These are phyloP conservation scores for Schwanniomyces pseudopolymorphus DNA, from an alignment of 805 yeast genomes.

Conservation along the genomic window DNA sequence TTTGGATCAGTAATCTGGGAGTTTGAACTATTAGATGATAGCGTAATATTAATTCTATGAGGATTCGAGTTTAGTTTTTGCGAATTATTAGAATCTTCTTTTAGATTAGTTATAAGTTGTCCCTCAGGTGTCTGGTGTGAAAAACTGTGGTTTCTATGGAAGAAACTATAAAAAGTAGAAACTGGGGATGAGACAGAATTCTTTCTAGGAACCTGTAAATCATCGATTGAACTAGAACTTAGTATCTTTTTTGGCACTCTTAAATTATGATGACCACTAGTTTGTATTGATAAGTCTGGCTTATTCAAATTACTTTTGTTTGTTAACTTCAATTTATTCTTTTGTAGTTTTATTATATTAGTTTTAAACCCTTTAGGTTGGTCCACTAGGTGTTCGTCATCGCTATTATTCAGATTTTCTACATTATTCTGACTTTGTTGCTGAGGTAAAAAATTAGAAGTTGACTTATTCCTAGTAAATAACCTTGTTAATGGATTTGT, in stretches of 20 bases:
- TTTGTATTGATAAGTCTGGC: constrained; percentile 34
- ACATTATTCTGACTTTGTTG: constrained; percentile 5
- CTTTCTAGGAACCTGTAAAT: constrained; percentile 14
- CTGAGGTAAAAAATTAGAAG: constrained; percentile 13
- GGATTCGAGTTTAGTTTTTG: constrained; percentile 9
- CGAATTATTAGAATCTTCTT: constrained; percentile 12
- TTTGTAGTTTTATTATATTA: constrained; percentile 10
- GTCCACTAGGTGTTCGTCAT: constrained; percentile 6
- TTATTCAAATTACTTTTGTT: constrained; percentile 10
- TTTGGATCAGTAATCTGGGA: constrained; percentile 28
- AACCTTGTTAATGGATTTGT: constrained; percentile 29
- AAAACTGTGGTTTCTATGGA: constrained; percentile 24
- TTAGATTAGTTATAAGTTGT: constrained; percentile 4
- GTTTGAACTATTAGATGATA: constrained; percentile 37
- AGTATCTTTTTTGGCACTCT: constrained; percentile 24
- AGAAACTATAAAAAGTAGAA: constrained; percentile 31
- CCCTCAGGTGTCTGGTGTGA: constrained; percentile 11
- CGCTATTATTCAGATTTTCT: constrained; percentile 10
- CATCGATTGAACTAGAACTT: constrained; percentile 16
- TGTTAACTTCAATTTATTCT: constrained; percentile 10
- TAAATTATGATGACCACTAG: constrained; percentile 24
- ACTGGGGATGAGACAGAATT: constrained; percentile 30
- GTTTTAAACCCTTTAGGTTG: constrained; percentile 7
- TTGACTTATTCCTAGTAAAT: constrained; percentile 29
- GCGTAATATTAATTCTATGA: constrained; percentile 21